Evolutionary conservation across 2,329 filamentous ascomycete genomes (phyloP), one percentile per base, ranked within the genome.

Genomic region (Dactylonectria macrodidyma): DNA sequence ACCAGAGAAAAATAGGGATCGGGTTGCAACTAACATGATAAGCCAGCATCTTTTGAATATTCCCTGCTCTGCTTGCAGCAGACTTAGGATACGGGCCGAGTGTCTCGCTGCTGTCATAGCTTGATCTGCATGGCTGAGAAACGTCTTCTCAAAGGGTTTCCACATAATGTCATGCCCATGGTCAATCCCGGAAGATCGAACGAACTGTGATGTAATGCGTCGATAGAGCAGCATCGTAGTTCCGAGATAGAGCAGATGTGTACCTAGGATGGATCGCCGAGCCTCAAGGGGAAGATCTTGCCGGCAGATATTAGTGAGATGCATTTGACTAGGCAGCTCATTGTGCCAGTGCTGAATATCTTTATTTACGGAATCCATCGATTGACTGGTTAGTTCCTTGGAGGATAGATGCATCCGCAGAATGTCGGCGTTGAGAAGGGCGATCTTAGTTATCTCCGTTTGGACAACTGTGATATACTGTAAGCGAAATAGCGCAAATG

Each of bases 11-110:
- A 38, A 38, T 14, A 19, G 38, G 19, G 14, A 33, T 3, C 14
- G 16, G 12, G 2, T 5, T 5, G 26, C 4, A 2, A 58, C 26
- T 2, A 33, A 58, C 55, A 58, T 58, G 3, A 58, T 19, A 58
- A 58, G 41, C 55, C 55, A 58, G 22, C 55, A 58, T 34, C 26
- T 44, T 33, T 48, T 58, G 7, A 47, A 58, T 16, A 58, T 48
- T 9, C 55, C n/a, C 12, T 36, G n/a, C 12, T 58, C 41, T 41
- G 44, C 33, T 46, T 2, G 33, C 12, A 22, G 24, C 12, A 30
- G 33, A 24, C 26, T 14, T 48, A 58, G 41, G 6, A 58, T 58
- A 5, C 41, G 26, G 16, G 41, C 41, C 3, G 55, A 58, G 3
- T 30, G 26, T 8, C 24, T 33, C 14, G 55, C 55, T 3, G 55